These are phyloP conservation scores for Trichosporon sp. DNA, from an alignment of 1,284 basidiomycete genomes.

Conservation along the genomic window DNA sequence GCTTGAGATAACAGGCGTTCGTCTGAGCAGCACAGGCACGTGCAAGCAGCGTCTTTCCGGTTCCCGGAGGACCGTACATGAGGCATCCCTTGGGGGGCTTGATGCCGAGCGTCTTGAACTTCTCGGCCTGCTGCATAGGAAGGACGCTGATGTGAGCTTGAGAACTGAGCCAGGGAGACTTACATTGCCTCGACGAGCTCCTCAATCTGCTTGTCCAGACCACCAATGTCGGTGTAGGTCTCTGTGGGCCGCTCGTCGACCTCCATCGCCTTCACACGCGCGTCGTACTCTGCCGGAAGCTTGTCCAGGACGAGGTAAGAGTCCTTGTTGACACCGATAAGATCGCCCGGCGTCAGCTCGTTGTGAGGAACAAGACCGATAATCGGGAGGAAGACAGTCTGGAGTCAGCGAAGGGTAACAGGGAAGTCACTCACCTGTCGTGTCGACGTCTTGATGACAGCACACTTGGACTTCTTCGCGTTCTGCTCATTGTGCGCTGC, in stretches of 20 bases:
- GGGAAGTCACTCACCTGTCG: constrained; percentile 57
- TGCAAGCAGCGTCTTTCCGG: constrained; percentile 72
- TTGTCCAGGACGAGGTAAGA: constrained; percentile 97
- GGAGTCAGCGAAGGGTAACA: constrained; percentile 12
- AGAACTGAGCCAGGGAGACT: constrained; percentile 11
- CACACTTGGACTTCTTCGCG: constrained; percentile 93
- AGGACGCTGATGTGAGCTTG: constrained; percentile 53
- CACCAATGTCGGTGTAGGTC: constrained; percentile 73
- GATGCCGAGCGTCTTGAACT: constrained; percentile 77
- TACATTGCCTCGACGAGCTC: constrained; percentile 71
- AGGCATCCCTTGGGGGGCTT: constrained; percentile 70
- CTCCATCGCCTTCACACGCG: constrained; percentile 86
- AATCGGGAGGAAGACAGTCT: constrained; percentile 95
- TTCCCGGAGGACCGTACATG: constrained; percentile 76
- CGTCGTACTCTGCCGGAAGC: constrained; percentile 68
- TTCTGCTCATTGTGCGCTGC: constrained; percentile 90
- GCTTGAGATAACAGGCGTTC: constrained; percentile 74
- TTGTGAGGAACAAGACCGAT: constrained; percentile 94
- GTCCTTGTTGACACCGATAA: constrained; percentile 99
- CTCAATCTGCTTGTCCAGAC: constrained; percentile 75
- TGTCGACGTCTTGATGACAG: constrained; percentile 97
- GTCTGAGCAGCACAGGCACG: constrained; percentile 75
- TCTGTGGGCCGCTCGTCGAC: constrained; percentile 77
- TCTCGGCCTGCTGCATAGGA: constrained; percentile 75
- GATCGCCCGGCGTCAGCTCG: constrained; percentile 80